Base-by-base conservation (phyloP, 2,329 filamentous ascomycete species). In the Colletotrichum tropicicola region DNA sequence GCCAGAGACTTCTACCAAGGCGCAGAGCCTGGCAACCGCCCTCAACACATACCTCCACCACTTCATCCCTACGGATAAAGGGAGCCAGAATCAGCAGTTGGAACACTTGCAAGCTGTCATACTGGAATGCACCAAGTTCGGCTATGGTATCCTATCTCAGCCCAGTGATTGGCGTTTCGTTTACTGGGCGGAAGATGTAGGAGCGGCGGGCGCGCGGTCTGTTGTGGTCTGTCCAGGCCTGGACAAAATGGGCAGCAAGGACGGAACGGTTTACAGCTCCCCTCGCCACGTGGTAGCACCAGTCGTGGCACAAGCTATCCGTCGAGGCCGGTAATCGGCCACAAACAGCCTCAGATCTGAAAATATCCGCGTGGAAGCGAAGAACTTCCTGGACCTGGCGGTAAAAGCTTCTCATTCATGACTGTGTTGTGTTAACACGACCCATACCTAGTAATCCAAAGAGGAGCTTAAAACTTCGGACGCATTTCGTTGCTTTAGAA, bases 121-220 rank as follows among this genome's bases (percentile, higher is more conserved):
- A 17, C 64, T 74, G 4, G 79, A 82, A 68, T 79, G 76, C 37
- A 71, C 78, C 17, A 78, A 74, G 52, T 71, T 83, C 25, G 81
- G 81, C 10, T 80, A 82, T 60, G 55, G 78, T 17, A 54, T 83
- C 6, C 71, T 83, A 30, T 83, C 80, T 5, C 80, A 83, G 53
- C 79, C 79, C 0, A 71, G 72, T 7, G 79, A 82, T 32, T 81
- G 76, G 72, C 59, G 66, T 1, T 77, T 80, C 53, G 59, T 73
- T 13, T 74, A 73, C 56, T 62, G 59, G 19, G 15, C 27, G 6
- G 49, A 27, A 6, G 25, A 28, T 27, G 44, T 35, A 17, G 41
- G 43, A 25, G 41, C 37, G 7, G 35, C 39, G 10, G 56, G 41
- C 23, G 41, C 13, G 12, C 51, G 30, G 17, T 44, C 48, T 13